Conservation (phyloP, 2,329 filamentous ascomycete species). For the Orbilia brochopaga region DNA sequence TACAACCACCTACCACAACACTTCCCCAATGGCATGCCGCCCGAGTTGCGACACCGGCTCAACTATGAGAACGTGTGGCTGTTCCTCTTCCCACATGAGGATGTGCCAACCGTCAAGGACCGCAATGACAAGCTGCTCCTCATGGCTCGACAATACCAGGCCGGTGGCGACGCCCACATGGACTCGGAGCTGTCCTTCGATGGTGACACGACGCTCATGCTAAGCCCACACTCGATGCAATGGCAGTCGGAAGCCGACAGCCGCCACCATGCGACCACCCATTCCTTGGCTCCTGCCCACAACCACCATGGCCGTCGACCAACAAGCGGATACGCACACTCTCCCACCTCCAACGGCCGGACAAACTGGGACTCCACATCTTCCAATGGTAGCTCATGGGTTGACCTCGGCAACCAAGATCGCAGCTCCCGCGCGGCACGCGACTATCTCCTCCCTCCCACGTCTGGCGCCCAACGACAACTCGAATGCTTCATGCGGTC, state of each 20-base stretch:
- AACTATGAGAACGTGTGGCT: slow-evolving; percentile 39
- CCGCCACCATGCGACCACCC: slow-evolving; percentile 1
- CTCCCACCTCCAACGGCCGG: slow-evolving; percentile 12
- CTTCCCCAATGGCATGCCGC: slow-evolving; percentile 29
- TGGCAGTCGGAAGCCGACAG: slow-evolving; percentile 15
- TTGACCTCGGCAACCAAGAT: slow-evolving; percentile 3
- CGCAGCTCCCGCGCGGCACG: background rate
- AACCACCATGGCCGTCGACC: slow-evolving; percentile 14
- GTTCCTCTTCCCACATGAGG: slow-evolving; percentile 20
- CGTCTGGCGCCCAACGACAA: slow-evolving; percentile 1
- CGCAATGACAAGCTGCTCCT: slow-evolving; percentile 27
- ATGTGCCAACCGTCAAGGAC: slow-evolving; percentile 26
- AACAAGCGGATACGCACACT: slow-evolving; percentile 2
- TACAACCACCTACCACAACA: slow-evolving; percentile 38
- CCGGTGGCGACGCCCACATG: too few species aligned
- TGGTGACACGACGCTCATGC: slow-evolving; percentile 7
- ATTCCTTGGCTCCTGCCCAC: slow-evolving; percentile 3
- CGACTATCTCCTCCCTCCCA: slow-evolving; percentile 9
- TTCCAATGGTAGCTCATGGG: slow-evolving; percentile 11
- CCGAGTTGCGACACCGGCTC: slow-evolving; percentile 24
- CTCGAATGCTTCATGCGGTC: slow-evolving; percentile 21
- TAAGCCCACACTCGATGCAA: slow-evolving; percentile 29
- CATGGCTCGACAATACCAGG: slow-evolving; percentile 30
- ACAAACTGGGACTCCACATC: slow-evolving; percentile 23
- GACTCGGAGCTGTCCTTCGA: background rate